Evolutionary conservation across 148 eudicot species (phyloP).

Genomic region (Silene uniflora): DNA sequence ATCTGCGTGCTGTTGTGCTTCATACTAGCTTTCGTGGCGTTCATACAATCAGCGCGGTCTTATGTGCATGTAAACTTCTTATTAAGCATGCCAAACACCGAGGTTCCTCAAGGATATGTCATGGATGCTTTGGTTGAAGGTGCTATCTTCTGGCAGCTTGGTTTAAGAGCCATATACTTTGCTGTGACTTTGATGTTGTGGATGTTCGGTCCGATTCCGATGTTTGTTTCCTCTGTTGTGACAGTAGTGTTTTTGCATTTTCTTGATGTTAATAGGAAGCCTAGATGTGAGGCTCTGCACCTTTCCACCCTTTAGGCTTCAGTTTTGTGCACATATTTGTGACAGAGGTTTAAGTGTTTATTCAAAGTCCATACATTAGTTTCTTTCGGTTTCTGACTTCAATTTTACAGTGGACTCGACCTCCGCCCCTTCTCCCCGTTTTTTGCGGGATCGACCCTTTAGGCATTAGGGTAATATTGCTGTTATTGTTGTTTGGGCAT

Average conservation of each 20-base stretch:
- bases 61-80: conserved; percentile 56
- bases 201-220: conserved; percentile 54
- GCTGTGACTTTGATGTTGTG: conserved; percentile 40
- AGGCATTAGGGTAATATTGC: too few species aligned
- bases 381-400: too few species aligned
- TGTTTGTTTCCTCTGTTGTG: conserved; percentile 35
- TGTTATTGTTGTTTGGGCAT: too few species aligned
- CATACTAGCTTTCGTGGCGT: conserved; percentile 52
- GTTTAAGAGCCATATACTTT: conserved; percentile 49
- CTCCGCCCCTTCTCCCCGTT: too few species aligned
- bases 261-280: conserved; percentile 37
- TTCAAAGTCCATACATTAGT: too few species aligned
- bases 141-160: conserved; percentile 44
- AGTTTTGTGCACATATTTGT: neutral
- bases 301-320: neutral
- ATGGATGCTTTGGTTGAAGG: conserved; percentile 42
- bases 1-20: conserved; percentile 43
- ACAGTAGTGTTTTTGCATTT: conserved; percentile 29
- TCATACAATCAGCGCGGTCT: conserved; percentile 44
- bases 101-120: conserved; percentile 33
- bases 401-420: too few species aligned
- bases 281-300: conserved; percentile 5
- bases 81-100: conserved; percentile 55
- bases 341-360: neutral
- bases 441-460: too few species aligned